phyloP scores from a whole-genome alignment of 1,139 yeast genomes.

The Chernovozyma aurita region DNA sequence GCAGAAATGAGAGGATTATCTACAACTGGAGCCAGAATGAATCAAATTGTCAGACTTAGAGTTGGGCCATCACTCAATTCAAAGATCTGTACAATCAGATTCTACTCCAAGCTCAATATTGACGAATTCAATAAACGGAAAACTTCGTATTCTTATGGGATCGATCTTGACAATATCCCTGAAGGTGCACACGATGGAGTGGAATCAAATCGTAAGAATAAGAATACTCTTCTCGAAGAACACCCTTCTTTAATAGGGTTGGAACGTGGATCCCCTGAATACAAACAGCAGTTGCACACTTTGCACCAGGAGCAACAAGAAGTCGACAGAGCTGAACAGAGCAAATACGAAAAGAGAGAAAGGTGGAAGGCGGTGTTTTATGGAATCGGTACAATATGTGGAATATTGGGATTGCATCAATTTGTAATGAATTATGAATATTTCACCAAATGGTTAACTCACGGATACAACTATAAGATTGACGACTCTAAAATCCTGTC shows the following conservation, averaged over 20 bases:
- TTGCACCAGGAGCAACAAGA: slow-evolving; percentile 26
- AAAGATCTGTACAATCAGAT: no score
- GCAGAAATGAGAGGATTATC: background rate
- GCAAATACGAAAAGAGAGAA: slow-evolving; percentile 27
- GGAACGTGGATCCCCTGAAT: slow-evolving; percentile 34
- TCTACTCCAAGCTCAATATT: background rate
- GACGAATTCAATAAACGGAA: slow-evolving; percentile 30
- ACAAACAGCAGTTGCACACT: slow-evolving; percentile 27
- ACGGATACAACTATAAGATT: slow-evolving; percentile 2
- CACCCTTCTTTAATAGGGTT: slow-evolving; percentile 33
- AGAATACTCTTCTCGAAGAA: slow-evolving; percentile 17
- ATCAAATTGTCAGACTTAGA: background rate
- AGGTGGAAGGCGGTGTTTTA: slow-evolving; percentile 29
- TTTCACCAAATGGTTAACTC: slow-evolving; percentile 18
- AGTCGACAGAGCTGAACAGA: slow-evolving; percentile 19
- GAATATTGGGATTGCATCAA: slow-evolving; percentile 35
- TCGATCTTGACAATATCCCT: slow-evolving; percentile 8
- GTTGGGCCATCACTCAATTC: background rate
- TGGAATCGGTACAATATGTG: slow-evolving; percentile 30
- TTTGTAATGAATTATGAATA: slow-evolving; percentile 39
- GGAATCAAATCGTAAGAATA: background rate
- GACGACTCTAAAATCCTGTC: slow-evolving; percentile 10
- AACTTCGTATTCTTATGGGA: slow-evolving; percentile 32
- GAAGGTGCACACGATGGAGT: background rate
- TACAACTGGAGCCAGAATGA: background rate